Base-by-base conservation (phyloP, 2,329 filamentous ascomycete genomes). In the Trichoderma sp. region DNA sequence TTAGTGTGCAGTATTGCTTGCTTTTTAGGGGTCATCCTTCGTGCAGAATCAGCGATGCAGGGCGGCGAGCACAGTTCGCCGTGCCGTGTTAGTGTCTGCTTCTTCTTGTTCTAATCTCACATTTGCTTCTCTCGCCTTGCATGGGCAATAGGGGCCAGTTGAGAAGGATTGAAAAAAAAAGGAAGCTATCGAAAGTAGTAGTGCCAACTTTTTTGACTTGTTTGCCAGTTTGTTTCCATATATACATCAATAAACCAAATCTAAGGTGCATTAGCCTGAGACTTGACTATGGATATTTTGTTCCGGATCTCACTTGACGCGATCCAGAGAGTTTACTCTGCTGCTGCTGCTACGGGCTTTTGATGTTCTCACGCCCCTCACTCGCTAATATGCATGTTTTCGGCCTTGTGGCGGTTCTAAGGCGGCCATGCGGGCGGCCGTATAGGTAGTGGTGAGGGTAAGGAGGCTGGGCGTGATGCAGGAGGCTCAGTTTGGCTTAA, bases 351-450 rank as follows among this genome's bases (percentile, higher is more conserved):
- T 43, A 8, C 19, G 6, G 16, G 16, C 5, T 6, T 21, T 58
- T 52, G 40, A 67, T 67, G 63, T 16, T 43, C 35, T 21, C 53
- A 57, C 47, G 14, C 47, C 60, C 47, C 31, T 40, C 53, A 29
- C 55, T 59, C 63, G 43, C 57, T 59, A n/a, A 29, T 58, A 67
- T 67, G 63, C 63, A 67, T 49, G 63, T 47, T 13, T 59, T 59
- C 29, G 35, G 47, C 29, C 37, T 6, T 59, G 55, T 52, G 63
- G 63, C 40, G 27, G 63, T 29, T 24, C 40, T 35, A 40, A 19
- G 24, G 52, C 37, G 40, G 29, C 29, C 27, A n/a, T 21, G 24
- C 37, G 53, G 40, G 63, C 63, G 63, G 55, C 40, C 58, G 33
- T 35, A 14, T 14, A 21, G 63, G 35, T 58, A 40, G 43, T 55